Conservation (phyloP, 2,329 filamentous ascomycete species). For the Sporothrix inflata region DNA sequence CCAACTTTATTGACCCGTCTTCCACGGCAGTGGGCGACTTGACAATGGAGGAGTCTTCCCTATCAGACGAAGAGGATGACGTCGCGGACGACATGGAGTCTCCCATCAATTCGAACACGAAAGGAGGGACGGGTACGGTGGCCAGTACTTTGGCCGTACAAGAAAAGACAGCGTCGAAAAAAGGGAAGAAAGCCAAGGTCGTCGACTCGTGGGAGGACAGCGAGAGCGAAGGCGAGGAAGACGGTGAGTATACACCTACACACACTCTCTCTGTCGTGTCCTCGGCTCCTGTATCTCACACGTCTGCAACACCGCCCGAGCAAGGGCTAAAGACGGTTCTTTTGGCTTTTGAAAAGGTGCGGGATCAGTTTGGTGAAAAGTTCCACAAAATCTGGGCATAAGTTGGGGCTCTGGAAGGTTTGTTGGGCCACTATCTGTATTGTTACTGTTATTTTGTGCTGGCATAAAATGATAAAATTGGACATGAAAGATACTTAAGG, state of each 20-base stretch:
- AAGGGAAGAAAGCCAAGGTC: slow-evolving; percentile 39
- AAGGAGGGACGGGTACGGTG: neutral
- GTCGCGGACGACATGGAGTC: too few relatives aligned
- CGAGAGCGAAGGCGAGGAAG: neutral
- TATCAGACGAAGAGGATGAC: slow-evolving; percentile 46
- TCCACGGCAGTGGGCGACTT: slow-evolving; percentile 42
- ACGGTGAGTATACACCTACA: neutral
- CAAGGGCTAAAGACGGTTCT: neutral
- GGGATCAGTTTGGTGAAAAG: neutral
- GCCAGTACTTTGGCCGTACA: neutral
- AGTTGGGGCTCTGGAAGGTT: too few relatives aligned
- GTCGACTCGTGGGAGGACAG: slow-evolving; percentile 19
- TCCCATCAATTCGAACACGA: neutral
- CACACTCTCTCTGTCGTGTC: neutral
- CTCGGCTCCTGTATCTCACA: neutral
- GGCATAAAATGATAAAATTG: neutral
- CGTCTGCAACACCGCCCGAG: neutral
- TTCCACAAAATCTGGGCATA: neutral
- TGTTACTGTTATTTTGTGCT: neutral
- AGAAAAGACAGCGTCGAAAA: slow-evolving; percentile 7
- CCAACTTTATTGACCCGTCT: slow-evolving; percentile 58
- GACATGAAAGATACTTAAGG: too few relatives aligned
- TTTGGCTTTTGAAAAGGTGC: neutral
- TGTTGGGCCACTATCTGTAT: neutral
- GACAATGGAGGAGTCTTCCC: slow-evolving; percentile 46